phyloP scores from a whole-genome alignment of 2,329 filamentous ascomycete genomes.

The Dothideomycetidae sp. region DNA sequence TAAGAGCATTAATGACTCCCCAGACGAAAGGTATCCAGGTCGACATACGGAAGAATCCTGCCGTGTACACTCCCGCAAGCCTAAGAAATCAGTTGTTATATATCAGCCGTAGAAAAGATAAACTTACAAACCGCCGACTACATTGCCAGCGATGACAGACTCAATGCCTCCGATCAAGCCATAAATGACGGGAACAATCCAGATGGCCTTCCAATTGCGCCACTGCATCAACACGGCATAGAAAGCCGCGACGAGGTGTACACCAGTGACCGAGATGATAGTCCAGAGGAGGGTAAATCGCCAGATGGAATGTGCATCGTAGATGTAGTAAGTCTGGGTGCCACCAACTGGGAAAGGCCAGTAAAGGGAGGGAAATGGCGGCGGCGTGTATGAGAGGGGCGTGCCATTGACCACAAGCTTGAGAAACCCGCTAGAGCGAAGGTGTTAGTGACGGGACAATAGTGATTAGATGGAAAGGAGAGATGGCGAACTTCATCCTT shows the following conservation, averaged over 20 bases:
- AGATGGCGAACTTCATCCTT: no score
- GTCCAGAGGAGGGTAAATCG: conserved; percentile 83
- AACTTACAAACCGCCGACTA: conserved; percentile 65
- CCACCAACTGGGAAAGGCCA: conserved; percentile 49
- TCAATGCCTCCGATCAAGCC: conserved; percentile 58
- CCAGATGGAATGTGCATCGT: conserved; percentile 65
- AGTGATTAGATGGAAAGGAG: no score
- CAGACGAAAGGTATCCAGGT: conserved; percentile 89
- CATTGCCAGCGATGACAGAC: conserved; percentile 63
- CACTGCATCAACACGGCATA: conserved; percentile 61
- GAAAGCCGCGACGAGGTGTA: conserved; percentile 57
- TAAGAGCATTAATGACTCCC: conserved; percentile 69
- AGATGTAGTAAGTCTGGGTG: conserved; percentile 50
- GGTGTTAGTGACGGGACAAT: no score
- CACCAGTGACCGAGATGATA: conserved; percentile 58
- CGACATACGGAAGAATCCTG: conserved; percentile 78
- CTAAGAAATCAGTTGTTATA: conserved; percentile 29
- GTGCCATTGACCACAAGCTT: conserved; percentile 31
- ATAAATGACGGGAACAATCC: conserved; percentile 60
- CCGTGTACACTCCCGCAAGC: conserved; percentile 64
- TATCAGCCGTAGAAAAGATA: conserved; percentile 9
- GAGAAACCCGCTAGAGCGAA: conserved; percentile 28
- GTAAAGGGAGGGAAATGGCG: conserved; percentile 69
- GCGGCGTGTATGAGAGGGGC: conserved; percentile 49
- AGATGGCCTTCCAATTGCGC: conserved; percentile 43